A percentile compares a stretch with the other conserved stretches of the same genome.
Evolutionary conservation across 805 yeast genomes (phyloP).

Genomic region (Kockiozyma suomiensis): DNA sequence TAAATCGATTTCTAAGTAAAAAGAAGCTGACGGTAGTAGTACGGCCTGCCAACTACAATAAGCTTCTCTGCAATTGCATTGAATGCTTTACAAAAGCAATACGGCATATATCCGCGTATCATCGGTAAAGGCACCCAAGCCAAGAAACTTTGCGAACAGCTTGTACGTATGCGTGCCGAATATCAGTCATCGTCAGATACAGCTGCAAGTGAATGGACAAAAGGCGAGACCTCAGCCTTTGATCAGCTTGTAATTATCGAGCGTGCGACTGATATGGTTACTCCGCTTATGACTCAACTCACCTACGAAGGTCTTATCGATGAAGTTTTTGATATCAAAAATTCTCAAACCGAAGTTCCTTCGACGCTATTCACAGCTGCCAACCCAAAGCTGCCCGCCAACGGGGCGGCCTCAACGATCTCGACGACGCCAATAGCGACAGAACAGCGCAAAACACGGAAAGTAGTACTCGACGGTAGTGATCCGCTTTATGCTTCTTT

Average conservation of each 20-base stretch:
- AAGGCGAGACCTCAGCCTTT: conserved; percentile 37
- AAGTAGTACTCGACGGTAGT: conserved; percentile 38
- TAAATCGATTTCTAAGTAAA: neutral
- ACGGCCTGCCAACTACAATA: conserved; percentile 41
- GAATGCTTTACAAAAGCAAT: conserved; percentile 49
- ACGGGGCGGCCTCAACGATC: conserved; percentile 9
- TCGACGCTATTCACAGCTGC: conserved; percentile 32
- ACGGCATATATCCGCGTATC: conserved; percentile 54
- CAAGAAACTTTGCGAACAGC: conserved; percentile 50
- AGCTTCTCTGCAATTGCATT: conserved; percentile 54
- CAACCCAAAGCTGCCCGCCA: conserved; percentile 11
- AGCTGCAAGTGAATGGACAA: conserved; percentile 35
- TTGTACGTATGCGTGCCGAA: conserved; percentile 40
- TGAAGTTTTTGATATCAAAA: conserved; percentile 58
- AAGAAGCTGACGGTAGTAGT: conserved; percentile 34
- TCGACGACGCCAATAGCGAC: conserved; percentile 6
- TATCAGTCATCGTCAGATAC: conserved; percentile 23
- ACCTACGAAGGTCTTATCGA: conserved; percentile 82
- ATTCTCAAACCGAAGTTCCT: conserved; percentile 42
- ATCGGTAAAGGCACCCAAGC: conserved; percentile 65
- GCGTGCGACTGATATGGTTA: conserved; percentile 70
- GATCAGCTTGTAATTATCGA: conserved; percentile 77
- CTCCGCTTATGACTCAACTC: conserved; percentile 73
- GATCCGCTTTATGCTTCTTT: conserved; percentile 58
- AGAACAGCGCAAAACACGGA: conserved; percentile 28